phyloP scores from a whole-genome alignment of 1,139 yeast species.

The Geotrichum klebahnii region DNA sequence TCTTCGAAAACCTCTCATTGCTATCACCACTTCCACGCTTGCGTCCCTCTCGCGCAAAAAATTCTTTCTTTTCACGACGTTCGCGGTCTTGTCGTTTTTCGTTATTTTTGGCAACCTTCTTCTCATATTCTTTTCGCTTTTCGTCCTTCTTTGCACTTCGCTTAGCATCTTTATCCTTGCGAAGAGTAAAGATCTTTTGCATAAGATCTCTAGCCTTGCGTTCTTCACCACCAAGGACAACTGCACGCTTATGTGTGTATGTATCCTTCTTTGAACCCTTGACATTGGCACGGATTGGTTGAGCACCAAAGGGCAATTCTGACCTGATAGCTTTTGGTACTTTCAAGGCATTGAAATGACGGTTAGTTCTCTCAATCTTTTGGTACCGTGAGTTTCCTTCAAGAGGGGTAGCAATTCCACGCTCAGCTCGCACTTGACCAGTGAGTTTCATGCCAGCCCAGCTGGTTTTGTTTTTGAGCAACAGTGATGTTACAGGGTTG shows the following conservation, averaged over 20 bases:
- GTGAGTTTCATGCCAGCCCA: constrained; percentile 98
- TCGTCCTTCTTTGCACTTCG: constrained; percentile 69
- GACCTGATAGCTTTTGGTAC: constrained; percentile 77
- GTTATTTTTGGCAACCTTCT: constrained; percentile 69
- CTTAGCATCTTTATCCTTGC: constrained; percentile 82
- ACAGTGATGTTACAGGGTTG: constrained; percentile 90
- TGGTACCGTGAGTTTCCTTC: constrained; percentile 60
- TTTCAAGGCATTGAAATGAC: constrained; percentile 79
- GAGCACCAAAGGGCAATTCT: constrained; percentile 86
- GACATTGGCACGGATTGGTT: constrained; percentile 47
- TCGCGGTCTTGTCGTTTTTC: constrained; percentile 71
- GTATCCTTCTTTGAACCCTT: constrained; percentile 49
- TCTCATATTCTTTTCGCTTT: constrained; percentile 69
- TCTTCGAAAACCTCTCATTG: constrained; percentile 24
- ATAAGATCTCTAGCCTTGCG: constrained; percentile 87
- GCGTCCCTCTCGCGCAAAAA: constrained; percentile 67
- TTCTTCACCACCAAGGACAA: constrained; percentile 86
- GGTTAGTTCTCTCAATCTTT: constrained; percentile 80
- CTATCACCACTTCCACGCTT: constrained; percentile 47
- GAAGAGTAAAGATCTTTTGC: constrained; percentile 79
- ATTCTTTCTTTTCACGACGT: constrained; percentile 81
- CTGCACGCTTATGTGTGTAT: constrained; percentile 88
- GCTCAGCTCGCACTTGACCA: constrained; percentile 83
- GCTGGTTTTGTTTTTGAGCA: constrained; percentile 67
- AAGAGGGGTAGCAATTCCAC: constrained; percentile 60